Base-by-base conservation (phyloP, 768 basidiomycete species). In the Tylopilus vinaceipallidus region DNA sequence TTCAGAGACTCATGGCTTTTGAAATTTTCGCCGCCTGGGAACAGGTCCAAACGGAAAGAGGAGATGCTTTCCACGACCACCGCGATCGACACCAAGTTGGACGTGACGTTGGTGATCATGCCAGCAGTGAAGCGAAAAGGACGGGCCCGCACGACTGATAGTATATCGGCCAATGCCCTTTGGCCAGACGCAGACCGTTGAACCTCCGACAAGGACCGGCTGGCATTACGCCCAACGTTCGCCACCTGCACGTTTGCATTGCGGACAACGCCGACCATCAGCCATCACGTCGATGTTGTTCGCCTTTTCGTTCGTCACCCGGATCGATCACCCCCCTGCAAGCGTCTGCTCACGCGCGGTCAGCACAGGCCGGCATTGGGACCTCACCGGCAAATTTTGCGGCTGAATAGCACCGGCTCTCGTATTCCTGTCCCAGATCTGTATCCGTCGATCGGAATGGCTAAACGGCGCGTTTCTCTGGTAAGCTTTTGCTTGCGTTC, bases 111-210 rank as follows among this genome's bases (percentile, higher is more conserved):
- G 34, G 26, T 41, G 35, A 44, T 44, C 46, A 38, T 39, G 45
- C 41, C 37, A 51, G 39, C 50, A 34, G 22, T 24, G 34, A 39
- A 36, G 46, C 47, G 8, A 47, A 35, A 30, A 41, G 40, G 33
- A 20, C 10, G 5, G n/a, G 20, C 23, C 14, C 9, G 36, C 41
- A 12, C 35, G 30, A 38, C 50, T 42, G 56, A 59, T 56, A 53
- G 42, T 44, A 42, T 60, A 50, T 62, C 60, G 38, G 6, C 57
- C 57, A 53, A 55, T 64, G 10, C 42, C 32, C 49, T 34, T 51
- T 29, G 42, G 26, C 43, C 44, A 14, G 17, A 30, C 39, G 13
- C 36, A 26, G 34, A 23, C 6, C 45, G 19, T n/a, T n/a, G 23
- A 46, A 14, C 27, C 4, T 22, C 55, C 61, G 52, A 61, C 40